phyloP scores from a whole-genome alignment of 1,139 yeast genomes.

The Candida buenavistaensis region DNA sequence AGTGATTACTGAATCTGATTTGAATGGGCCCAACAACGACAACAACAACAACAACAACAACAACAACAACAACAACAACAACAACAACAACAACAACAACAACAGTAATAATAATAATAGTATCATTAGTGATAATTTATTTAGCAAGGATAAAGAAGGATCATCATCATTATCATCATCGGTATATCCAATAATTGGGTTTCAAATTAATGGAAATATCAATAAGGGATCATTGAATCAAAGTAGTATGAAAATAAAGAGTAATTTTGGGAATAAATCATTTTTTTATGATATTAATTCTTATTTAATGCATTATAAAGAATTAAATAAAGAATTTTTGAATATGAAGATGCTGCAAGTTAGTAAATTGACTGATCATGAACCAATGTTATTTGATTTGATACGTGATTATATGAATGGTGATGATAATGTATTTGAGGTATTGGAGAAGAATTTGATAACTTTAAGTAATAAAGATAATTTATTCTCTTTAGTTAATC shows the following conservation, averaged over 20 bases:
- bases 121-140: slow-evolving; percentile 27
- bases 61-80: too few relatives aligned
- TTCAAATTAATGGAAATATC: slow-evolving; percentile 30
- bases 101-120: not conserved
- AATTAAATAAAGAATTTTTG: slow-evolving; percentile 24
- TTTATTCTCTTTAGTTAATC: not conserved
- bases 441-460: not conserved
- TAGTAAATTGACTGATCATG: slow-evolving; percentile 4
- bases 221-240: slow-evolving; percentile 8
- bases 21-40: slow-evolving; percentile 17
- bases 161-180: too few relatives aligned
- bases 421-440: not conserved
- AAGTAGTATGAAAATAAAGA: slow-evolving; percentile 32
- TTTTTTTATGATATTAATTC: slow-evolving; percentile 73
- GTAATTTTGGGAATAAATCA: slow-evolving; percentile 73
- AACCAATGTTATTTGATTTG: not conserved
- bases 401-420: not conserved
- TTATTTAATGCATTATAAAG: slow-evolving; percentile 52
- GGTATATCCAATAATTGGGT: slow-evolving; percentile 46
- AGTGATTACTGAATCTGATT: slow-evolving; percentile 31
- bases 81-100: not conserved
- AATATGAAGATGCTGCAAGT: slow-evolving; percentile 15
- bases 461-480: not conserved
- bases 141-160: slow-evolving; percentile 19
- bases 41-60: not conserved